Conservation (phyloP, 2,329 filamentous ascomycete species). For the Penicillium crustosum region DNA sequence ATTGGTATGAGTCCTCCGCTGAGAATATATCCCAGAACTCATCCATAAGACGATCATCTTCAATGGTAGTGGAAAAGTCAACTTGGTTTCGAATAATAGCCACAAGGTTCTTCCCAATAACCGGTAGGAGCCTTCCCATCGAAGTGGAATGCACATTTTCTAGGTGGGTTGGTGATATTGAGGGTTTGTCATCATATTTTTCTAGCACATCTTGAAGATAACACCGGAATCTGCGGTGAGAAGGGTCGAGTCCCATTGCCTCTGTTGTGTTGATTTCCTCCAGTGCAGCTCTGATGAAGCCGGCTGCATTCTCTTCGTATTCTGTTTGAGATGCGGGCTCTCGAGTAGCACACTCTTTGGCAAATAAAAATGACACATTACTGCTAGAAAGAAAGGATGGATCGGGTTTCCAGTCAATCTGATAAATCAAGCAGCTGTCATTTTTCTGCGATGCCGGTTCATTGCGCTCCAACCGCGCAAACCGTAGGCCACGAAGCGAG, state of each 20-base stretch:
- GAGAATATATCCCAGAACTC: slow-evolving; percentile 6
- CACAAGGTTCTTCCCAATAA: slow-evolving; percentile 14
- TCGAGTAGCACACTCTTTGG: not conserved
- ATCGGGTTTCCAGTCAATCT: slow-evolving; percentile 24
- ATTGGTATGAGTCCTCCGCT: slow-evolving; percentile 3
- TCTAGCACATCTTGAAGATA: slow-evolving; percentile 7
- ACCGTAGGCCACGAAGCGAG: slow-evolving; percentile 18
- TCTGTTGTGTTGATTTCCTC: not conserved
- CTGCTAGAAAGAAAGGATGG: slow-evolving; percentile 12
- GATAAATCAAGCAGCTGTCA: slow-evolving; percentile 14
- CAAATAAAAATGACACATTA: not conserved
- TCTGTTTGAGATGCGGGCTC: not conserved
- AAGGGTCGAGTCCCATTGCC: not conserved
- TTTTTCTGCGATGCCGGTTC: not conserved
- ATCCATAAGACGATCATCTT: not conserved
- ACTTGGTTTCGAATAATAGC: slow-evolving; percentile 5
- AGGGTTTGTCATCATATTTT: not conserved
- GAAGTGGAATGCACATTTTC: not conserved
- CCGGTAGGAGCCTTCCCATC: slow-evolving; percentile 9
- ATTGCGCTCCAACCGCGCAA: slow-evolving; percentile 11
- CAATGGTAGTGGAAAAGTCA: not conserved
- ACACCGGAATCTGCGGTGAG: slow-evolving; percentile 8
- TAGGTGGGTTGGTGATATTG: not conserved
- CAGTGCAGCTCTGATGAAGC: slow-evolving; percentile 7
- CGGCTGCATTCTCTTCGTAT: not conserved